A percentile compares a stretch with the other conserved stretches of the same genome.
Evolutionary conservation across 1,139 yeast species (phyloP).

Genomic region (Petasospora fabianii): DNA sequence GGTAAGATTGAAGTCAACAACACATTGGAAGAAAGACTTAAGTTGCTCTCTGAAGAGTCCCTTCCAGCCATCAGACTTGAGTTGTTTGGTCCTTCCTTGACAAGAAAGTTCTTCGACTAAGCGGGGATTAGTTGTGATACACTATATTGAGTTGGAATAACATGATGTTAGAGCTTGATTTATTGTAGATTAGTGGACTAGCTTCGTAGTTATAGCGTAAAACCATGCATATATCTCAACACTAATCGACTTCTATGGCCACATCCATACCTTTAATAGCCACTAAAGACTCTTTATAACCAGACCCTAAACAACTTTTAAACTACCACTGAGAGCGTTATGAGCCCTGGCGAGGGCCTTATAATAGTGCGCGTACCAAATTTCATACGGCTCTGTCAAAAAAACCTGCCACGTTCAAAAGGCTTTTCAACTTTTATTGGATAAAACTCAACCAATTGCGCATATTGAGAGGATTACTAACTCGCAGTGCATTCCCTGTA

Average conservation of each 20-base stretch:
- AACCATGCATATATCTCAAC: too few relatives aligned
- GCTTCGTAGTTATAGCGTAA: too few relatives aligned
- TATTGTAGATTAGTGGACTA: too few relatives aligned
- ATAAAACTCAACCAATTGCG: too few relatives aligned
- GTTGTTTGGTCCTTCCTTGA: slow-evolving; percentile 79
- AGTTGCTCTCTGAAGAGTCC: slow-evolving; percentile 75
- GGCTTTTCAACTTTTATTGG: background rate
- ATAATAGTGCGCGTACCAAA: slow-evolving; percentile 2
- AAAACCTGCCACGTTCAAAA: slow-evolving; percentile 8
- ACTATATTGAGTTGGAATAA: background rate
- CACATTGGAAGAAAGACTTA: slow-evolving; percentile 91
- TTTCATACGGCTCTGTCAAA: background rate
- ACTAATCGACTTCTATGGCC: too few relatives aligned
- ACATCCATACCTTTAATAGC: too few relatives aligned
- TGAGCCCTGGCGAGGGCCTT: background rate
- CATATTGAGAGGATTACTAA: too few relatives aligned
- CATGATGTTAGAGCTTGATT: background rate
- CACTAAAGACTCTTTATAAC: too few relatives aligned
- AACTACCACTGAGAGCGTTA: too few relatives aligned
- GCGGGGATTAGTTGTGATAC: background rate
- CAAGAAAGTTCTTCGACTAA: slow-evolving; percentile 89
- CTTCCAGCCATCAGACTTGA: slow-evolving; percentile 91
- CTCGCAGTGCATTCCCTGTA: too few relatives aligned
- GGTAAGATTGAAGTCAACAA: slow-evolving; percentile 90
- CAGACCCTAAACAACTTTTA: too few relatives aligned